These are phyloP conservation scores for Cercospora sp. DNA, from an alignment of 2,329 filamentous ascomycete species.

Conservation along the genomic window DNA sequence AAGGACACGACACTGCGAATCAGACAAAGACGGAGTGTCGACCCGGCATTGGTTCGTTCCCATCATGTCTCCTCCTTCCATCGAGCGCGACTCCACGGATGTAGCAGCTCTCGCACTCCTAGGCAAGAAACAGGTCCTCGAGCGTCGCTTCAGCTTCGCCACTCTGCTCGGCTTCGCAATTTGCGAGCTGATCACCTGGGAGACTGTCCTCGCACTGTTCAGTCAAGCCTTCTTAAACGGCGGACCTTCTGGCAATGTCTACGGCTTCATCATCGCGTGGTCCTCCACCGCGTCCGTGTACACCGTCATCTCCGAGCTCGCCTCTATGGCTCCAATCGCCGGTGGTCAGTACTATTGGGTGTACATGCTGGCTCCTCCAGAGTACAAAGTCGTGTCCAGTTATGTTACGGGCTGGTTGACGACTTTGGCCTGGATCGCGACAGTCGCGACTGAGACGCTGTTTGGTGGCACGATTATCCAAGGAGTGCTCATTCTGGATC, in stretches of 20 bases:
- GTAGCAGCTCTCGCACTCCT: constrained; percentile 43
- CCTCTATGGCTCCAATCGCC: constrained; percentile 50
- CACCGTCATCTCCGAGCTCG: constrained; percentile 50
- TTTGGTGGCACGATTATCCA: constrained; percentile 47
- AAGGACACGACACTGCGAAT: neutral
- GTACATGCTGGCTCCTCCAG: constrained; percentile 47
- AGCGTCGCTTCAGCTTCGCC: constrained; percentile 46
- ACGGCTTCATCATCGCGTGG: constrained; percentile 56
- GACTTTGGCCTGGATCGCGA: constrained; percentile 46
- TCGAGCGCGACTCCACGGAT: constrained; percentile 33
- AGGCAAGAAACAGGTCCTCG: constrained; percentile 50
- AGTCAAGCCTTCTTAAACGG: constrained; percentile 47
- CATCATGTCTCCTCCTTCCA: constrained; percentile 25
- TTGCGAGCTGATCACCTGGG: constrained; percentile 50
- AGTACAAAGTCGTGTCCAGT: constrained; percentile 45
- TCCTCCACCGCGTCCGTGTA: constrained; percentile 51
- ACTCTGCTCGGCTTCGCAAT: constrained; percentile 49
- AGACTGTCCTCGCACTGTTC: constrained; percentile 49
- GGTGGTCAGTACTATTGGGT: constrained; percentile 51
- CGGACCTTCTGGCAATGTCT: constrained; percentile 52
- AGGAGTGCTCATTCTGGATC: constrained; percentile 43
- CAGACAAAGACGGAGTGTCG: neutral
- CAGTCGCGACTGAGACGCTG: constrained; percentile 45
- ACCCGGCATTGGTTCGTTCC: neutral
- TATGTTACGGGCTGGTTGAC: constrained; percentile 50